Base-by-base conservation (phyloP, 164 flowering plant species). In the Macadamia integrifolia region DNA sequence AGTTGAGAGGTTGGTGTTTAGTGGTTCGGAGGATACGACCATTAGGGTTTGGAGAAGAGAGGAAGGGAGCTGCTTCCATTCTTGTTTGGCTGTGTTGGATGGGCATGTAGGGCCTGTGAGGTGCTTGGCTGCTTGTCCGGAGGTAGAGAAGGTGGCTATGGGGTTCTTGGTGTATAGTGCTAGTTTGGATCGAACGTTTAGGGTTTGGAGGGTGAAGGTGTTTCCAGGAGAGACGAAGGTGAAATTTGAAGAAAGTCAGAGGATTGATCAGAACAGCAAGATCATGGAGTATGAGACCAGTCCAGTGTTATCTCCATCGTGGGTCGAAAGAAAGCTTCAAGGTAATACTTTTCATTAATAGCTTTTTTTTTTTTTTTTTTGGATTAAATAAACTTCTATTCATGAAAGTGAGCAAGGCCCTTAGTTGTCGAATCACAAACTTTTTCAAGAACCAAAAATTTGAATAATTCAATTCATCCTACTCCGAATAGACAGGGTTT, bases 271-370 rank as follows among this genome's bases (percentile, higher is more conserved):
- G 18, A 71, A 69, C 70, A 28, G 59, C 53, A 69, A 66, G 10
- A 40, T 6, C 35, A 56, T 55, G 71, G 84, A 74, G 40, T 71
- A 66, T 53, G 80, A 78, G 61, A 74, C 69, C 72, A 84, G 85
- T 65, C 93, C 93, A 0, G 88, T 86, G 46, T 69, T 88, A 64
- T 88, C 93, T n/a, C 93, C 93, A 50, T 85, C 88, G 12, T 88
- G 93, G 93, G 93, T 86, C 2, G 81, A 83, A 78, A 86, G 64
- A 77, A 86, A 86, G 76, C 79, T 80, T 31, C 88, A 80, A 64
- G 78, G 71, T 42, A 71, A 46, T 18, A 50, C 55, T 23, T 68
- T 62, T 2, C 40, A 35, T 35, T 35, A 35, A 35, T 35, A 35
- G 23, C 23, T 0, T 23, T 0, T 23, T 23, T 23, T 23, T 23